Evolutionary conservation across 306 rosid species (phyloP), one percentile per base, ranked within the genome.

Genomic region (Rubus idaeus): DNA sequence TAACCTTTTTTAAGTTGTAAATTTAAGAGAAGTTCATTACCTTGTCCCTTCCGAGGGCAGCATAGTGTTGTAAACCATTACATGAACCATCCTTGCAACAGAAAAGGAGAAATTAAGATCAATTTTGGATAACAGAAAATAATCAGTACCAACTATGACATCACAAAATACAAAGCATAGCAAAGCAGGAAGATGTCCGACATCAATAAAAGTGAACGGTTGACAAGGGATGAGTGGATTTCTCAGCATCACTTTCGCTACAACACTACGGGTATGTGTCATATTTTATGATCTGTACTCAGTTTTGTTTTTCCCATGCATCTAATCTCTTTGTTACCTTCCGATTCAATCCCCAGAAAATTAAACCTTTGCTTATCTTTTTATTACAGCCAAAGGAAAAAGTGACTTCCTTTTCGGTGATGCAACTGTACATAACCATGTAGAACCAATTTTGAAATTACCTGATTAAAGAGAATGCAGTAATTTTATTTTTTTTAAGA

Each of bases 11-110:
- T 20, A 26, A 67, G 49, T n/a, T 58, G 8, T 62, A 46, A 30
- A 26, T 39, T 65, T 50, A 76, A 70, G 70, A 78, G 49, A 75
- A 75, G 67, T 50, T 68, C 30, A 50, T 61, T 90, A 95, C 99
- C 97, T 84, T 90, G 89, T 95, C 99, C 89, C 99, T 92, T 49
- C 99, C 99, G 68, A 95, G 96, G 50, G 99, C 97, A 61, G 99
- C 99, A 84, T 95, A 95, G 79, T 95, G 99, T 80, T 95, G 99
- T 85, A 95, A 87, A 81, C 99, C 99, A 89, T 95, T 95, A 86
- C 99, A 95, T 5, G 99, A 95, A 84, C 99, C 99, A 90, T 95
- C 99, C 99, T 95, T 80, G 87, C 73, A 81, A 64, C 57, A 41
- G 50, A 76, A 35, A 68, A 75, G 75, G 44, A 80, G 71, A 80